These are phyloP conservation scores for Sextonia rubra DNA, from an alignment of 164 flowering plant genomes.

Conservation along the genomic window DNA sequence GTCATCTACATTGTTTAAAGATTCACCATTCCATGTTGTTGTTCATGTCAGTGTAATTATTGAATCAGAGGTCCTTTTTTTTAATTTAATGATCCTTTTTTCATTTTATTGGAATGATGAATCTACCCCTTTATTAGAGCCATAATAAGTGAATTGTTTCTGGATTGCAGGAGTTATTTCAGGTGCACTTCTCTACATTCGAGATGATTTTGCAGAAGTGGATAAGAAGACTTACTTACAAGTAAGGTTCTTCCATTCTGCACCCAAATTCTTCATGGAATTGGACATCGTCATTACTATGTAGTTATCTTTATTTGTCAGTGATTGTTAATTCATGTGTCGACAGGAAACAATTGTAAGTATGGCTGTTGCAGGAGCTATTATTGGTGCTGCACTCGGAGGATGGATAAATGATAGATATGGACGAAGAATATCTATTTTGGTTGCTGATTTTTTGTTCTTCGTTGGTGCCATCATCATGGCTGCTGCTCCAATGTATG, in stretches of 20 bases:
- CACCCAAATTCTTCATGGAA: background rate
- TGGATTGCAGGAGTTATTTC: constrained; percentile 74
- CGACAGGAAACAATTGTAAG: constrained; percentile 84
- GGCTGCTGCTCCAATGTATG: constrained; percentile 63
- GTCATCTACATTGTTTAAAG: too few species aligned
- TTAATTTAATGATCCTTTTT: too few species aligned
- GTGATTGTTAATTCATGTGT: background rate
- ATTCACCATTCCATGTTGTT: too few species aligned
- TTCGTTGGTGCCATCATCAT: constrained; percentile 69
- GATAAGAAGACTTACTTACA: constrained; percentile 58
- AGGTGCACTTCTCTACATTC: constrained; percentile 85
- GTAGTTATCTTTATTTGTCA: background rate
- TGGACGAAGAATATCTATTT: constrained; percentile 57
- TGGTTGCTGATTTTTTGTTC: constrained; percentile 73
- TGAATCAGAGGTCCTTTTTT: too few species aligned
- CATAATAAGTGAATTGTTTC: background rate
- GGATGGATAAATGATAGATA: constrained; percentile 68
- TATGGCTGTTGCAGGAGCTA: constrained; percentile 95
- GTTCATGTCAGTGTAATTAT: too few species aligned
- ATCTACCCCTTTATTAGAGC: background rate
- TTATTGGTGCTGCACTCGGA: constrained; percentile 87
- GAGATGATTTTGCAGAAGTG: constrained; percentile 67
- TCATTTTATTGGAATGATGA: background rate
- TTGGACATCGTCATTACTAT: background rate
- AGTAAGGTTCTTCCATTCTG: constrained; percentile 21